Percentiles rank a stretch among this genome's conserved stretches.
phyloP scores from a whole-genome alignment of 2,329 filamentous ascomycete species.

The Alternaria dauci region DNA sequence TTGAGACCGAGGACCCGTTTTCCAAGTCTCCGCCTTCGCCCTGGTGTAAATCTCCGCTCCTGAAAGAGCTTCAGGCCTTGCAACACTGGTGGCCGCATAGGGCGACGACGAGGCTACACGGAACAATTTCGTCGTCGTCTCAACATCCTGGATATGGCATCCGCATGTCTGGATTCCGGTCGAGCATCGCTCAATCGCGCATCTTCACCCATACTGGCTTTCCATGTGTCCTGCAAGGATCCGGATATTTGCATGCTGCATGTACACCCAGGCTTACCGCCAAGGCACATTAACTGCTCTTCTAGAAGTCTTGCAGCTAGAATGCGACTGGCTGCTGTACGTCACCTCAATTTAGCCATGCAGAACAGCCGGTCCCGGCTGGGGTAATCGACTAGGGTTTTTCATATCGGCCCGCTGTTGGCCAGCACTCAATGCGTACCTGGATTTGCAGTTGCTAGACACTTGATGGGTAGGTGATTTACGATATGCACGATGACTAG shows the following conservation, averaged over 20 bases:
- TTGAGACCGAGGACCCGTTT: constrained; percentile 41
- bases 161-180: constrained; percentile 1
- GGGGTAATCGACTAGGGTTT: constrained; percentile 16
- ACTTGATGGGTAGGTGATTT: constrained; percentile 6
- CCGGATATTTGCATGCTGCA: constrained; percentile 11
- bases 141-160: not conserved
- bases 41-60: not conserved
- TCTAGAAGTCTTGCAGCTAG: constrained; percentile 26
- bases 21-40: constrained; percentile 24
- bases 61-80: not conserved
- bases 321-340: constrained; percentile 15
- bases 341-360: constrained; percentile 39
- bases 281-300: constrained; percentile 21
- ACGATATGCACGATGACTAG: constrained; percentile 20
- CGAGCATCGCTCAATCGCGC: constrained; percentile 18
- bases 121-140: constrained; percentile 36
- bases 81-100: too few species aligned
- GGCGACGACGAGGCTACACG: constrained; percentile 9
- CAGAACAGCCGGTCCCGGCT: constrained; percentile 38
- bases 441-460: constrained; percentile 10
- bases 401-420: constrained; percentile 32
- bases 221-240: constrained; percentile 4
- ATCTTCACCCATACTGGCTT: not conserved
- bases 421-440: constrained; percentile 18
- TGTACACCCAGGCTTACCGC: constrained; percentile 8